Evolutionary conservation across 805 yeast species (phyloP), one percentile per base, ranked within the genome.

Genomic region (Huiozyma naganishii): DNA sequence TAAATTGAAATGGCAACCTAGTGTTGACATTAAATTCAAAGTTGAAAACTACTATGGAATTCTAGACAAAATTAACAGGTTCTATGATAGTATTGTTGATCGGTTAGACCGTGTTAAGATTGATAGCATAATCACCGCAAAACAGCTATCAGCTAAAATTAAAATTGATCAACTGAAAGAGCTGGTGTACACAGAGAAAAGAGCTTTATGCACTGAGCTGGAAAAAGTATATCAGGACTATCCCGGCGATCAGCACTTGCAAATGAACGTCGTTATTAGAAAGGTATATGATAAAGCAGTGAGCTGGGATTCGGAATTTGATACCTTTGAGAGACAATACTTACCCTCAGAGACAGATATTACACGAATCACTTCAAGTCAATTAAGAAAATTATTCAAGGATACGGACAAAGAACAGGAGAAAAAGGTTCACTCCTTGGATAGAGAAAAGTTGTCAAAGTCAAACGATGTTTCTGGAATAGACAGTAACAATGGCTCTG

Each of bases 311-410:
- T 53, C 64, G 23, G 95, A 82, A 45, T 88, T 92, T 54, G 72
- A 77, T 33, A 83, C 77, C 6, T 90, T 92, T 65, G 97, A 85
- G 47, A 72, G 73, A 37, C 71, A 72, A 17, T 92, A 74, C 57
- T 72, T 90, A 47, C 97, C 97, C 1, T 79, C 95, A 7, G 97
- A 92, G 60, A 85, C 81, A 54, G 98, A 92, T 70, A 84, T 92
- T 51, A 80, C 95, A 5, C 72, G 86, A 49, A 84, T 92, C 37
- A 89, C 98, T 1, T 83, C 95, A 4, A 80, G 81, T 52, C 97
- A 90, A 57, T 67, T 90, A 54, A 77, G 80, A 47, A 83, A 80
- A 51, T 70, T 89, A 40, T 79, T 90, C 33, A 39, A 23, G 7
- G 45, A 43, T n/a, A 29, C 42, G 5, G 41, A 39, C 17, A 8